Base-by-base conservation (phyloP, 768 basidiomycete species). In the Gautieria morchelliformis region DNA sequence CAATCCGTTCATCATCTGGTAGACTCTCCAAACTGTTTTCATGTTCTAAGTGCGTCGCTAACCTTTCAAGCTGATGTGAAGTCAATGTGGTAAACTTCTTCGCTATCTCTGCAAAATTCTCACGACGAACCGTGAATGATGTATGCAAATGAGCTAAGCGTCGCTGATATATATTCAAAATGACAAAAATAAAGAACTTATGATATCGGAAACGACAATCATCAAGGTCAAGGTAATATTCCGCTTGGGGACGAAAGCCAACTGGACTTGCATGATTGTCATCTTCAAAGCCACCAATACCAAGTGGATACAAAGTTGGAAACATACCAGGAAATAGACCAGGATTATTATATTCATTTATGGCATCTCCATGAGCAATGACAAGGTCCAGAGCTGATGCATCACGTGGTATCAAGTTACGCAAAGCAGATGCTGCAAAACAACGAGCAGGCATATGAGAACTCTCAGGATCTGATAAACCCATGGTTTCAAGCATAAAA, bases 301-400 rank as follows among this genome's bases (percentile, higher is more conserved):
- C 74, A 62, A 69, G 77, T 0, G 75, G 75, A 63, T 70, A 77
- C 1, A 78, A 53, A 0, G 73, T 72, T 2, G 76, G 75, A 62
- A 72, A 77, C 17, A 74, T 68, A 58, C 64, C 67, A 1, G 74
- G 73, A 46, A 78, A 72, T n/a, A 77, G 40, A 8, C 44, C 7
- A 1, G 69, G 69, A 59, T 76, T 73, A 30, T 59, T 59, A 61
- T 72, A 74, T 52, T 75, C 71, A 62, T n/a, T n/a, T n/a, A n/a
- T n/a, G 71, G 71, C 0, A 66, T 65, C 6, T 71, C 59, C 68
- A 61, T 74, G 74, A 4, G 64, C 64, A 39, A 74, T 59, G 46
- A 49, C 32, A 22, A 27, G 10, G 14, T 49, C 48, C 3, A 3
- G 48, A 44, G 17, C 74, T 39, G 55, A 62, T 68, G 1, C 52